Evolutionary conservation across 83 land plant species (phyloP), one percentile per base, ranked within the genome.

Genomic region (Thuja plicata): DNA sequence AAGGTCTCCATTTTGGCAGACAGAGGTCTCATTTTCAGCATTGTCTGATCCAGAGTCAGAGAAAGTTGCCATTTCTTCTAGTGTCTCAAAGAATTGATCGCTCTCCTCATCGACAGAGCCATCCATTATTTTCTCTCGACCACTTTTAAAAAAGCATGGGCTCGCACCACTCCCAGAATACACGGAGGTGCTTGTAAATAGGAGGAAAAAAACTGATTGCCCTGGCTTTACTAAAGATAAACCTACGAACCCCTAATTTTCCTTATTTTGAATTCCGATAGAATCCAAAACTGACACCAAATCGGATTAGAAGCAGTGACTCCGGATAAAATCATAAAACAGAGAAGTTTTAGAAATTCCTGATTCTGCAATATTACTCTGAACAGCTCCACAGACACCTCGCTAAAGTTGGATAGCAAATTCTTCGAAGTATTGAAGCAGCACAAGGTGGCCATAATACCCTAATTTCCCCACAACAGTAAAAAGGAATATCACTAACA

Each of bases 81-180:
- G 32, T 16, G 87, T 86, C 84, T 91, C 92, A 70, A 91, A 91
- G 89, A 89, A 91, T 43, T 77, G 87, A 12, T 91, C 92, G 34
- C 87, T 88, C 71, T 89, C 88, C 80, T 85, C 90, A 2, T 89
- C 86, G 86, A 60, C 62, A 16, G 86, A 54, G 86, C 86, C 40
- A 85, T 85, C 86, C 86, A 85, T 85, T 34, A 85, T 48, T 85
- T 52, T 85, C 10, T 80, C 37, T 54, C 60, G 21, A 85, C 38
- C 15, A 11, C 38, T 2, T 60, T 52, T 54, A 85, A 35, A 85
- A 32, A 1, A 13, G 38, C 86, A 85, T 79, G 46, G 82, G 82
- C 46, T 79, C 24, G 19, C 43, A 79, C 21, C 21, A 15, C 82
- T 37, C 82, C 45, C 82, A 79, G 82, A 79, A 15, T 38, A 24